A percentile compares a stretch with the other conserved stretches of the same genome.
phyloP scores from a whole-genome alignment of 257 asterid genomes.

The Solanum sitiens region DNA sequence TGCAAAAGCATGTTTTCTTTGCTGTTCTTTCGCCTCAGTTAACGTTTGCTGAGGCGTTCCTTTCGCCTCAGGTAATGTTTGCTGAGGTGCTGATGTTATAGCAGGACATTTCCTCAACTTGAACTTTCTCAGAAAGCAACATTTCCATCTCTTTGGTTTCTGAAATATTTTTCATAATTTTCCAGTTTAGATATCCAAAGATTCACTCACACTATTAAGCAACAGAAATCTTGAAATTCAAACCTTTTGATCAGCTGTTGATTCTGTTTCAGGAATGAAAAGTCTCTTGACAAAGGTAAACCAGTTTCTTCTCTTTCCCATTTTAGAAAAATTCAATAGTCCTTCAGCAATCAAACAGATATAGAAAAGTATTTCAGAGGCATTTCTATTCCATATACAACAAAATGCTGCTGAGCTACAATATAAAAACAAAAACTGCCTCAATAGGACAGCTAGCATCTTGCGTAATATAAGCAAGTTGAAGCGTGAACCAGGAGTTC shows the following conservation, averaged over 20 bases:
- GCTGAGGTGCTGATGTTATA: constrained; percentile 34
- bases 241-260: constrained; percentile 46
- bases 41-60: constrained; percentile 34
- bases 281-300: constrained; percentile 54
- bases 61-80: constrained; percentile 36
- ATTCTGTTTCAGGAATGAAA: constrained; percentile 37
- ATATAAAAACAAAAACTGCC: background rate
- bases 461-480: background rate
- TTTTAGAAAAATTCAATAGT: constrained; percentile 5
- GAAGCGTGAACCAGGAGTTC: background rate
- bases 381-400: background rate
- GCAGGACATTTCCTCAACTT: constrained; percentile 38
- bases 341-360: background rate
- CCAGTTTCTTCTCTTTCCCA: constrained; percentile 72
- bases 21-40: constrained; percentile 53
- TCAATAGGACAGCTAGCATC: background rate
- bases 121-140: constrained; percentile 31
- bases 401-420: background rate
- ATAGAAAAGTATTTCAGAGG: background rate
- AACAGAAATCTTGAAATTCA: background rate
- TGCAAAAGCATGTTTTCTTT: constrained; percentile 55
- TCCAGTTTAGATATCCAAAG: background rate
- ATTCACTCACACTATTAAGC: background rate
- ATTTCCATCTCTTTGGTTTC: constrained; percentile 50
- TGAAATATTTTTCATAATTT: constrained; percentile 2